Conservation (phyloP, 139 green algal species). For the Yamagishiella unicocca region DNA sequence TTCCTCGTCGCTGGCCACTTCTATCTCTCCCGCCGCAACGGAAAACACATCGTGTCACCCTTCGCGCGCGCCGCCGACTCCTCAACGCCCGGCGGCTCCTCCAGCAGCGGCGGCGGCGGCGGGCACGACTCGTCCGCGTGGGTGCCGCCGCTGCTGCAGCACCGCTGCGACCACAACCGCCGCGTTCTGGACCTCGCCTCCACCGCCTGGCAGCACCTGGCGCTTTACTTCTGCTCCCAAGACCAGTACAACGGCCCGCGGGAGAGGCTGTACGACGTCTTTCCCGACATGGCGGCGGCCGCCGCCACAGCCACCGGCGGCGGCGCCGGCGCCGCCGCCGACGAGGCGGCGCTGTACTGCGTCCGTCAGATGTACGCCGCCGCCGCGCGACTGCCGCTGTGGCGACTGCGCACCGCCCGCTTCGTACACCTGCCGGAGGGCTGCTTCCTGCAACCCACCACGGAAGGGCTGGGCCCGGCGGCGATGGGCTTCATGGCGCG, state of each 20-base stretch:
- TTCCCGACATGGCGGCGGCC: slow-evolving; percentile 45
- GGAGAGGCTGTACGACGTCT: slow-evolving; percentile 48
- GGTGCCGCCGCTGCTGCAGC: slow-evolving; percentile 43
- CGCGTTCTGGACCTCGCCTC: slow-evolving; percentile 52
- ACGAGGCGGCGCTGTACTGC: slow-evolving; percentile 54
- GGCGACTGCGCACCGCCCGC: slow-evolving; percentile 67
- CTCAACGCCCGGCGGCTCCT: too few relatives aligned
- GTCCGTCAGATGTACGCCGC: slow-evolving; percentile 70
- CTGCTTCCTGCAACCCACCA: slow-evolving; percentile 69
- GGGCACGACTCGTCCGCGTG: neutral
- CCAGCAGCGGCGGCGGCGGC: neutral
- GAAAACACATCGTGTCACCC: slow-evolving; percentile 28
- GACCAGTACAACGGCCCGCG: slow-evolving; percentile 27
- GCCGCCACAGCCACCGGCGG: neutral
- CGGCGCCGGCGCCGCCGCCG: neutral
- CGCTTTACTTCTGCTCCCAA: slow-evolving; percentile 13
- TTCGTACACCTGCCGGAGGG: slow-evolving; percentile 67
- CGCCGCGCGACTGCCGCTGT: slow-evolving; percentile 60
- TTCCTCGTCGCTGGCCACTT: slow-evolving; percentile 53
- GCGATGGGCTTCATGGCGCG: slow-evolving; percentile 67
- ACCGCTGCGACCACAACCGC: slow-evolving; percentile 48
- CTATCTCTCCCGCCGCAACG: slow-evolving; percentile 18
- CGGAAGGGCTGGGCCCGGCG: slow-evolving; percentile 48
- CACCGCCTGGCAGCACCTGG: slow-evolving; percentile 12
- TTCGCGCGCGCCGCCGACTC: neutral